These are phyloP conservation scores for Daldinia caldariorum DNA, from an alignment of 495 filamentous ascomycete species.

Conservation along the genomic window DNA sequence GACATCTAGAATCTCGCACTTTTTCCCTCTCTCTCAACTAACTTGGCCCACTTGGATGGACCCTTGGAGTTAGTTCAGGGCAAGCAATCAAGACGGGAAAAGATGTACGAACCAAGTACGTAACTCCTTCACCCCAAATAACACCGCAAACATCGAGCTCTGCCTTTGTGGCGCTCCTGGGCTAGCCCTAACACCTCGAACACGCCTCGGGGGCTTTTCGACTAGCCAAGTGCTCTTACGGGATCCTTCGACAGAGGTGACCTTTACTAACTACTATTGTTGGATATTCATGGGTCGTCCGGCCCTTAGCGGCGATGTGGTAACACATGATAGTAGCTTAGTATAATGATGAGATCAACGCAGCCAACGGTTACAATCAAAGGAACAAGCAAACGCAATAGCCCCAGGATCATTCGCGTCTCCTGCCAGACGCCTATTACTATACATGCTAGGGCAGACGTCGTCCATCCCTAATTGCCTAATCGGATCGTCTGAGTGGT, in stretches of 20 bases:
- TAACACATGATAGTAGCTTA: slow-evolving; percentile 36
- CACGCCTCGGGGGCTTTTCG: slow-evolving; percentile 26
- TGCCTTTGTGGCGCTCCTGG: slow-evolving; percentile 25
- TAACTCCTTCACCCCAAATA: slow-evolving; percentile 31
- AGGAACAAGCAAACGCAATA: slow-evolving; percentile 37
- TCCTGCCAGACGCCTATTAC: slow-evolving; percentile 36
- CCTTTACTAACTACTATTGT: slow-evolving; percentile 28
- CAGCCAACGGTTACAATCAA: slow-evolving; percentile 40
- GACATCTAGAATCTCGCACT: slow-evolving; percentile 18
- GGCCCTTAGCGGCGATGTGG: slow-evolving; percentile 32
- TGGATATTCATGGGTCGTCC: slow-evolving; percentile 28
- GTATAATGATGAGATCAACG: slow-evolving; percentile 40
- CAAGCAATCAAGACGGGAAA: slow-evolving; percentile 34
- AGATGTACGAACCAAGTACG: slow-evolving; percentile 37
- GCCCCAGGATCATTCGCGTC: slow-evolving; percentile 28
- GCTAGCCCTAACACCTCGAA: slow-evolving; percentile 23
- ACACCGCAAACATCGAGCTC: slow-evolving; percentile 29
- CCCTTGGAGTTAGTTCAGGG: slow-evolving; percentile 25
- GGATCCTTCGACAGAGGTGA: slow-evolving; percentile 12
- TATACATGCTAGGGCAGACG: slow-evolving; percentile 35
- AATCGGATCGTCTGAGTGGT: slow-evolving; percentile 28
- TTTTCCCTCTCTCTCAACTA: slow-evolving; percentile 1
- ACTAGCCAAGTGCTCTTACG: slow-evolving; percentile 15
- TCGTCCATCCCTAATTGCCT: slow-evolving; percentile 26
- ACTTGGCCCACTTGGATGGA: slow-evolving; percentile 30